Evolutionary conservation across 179 eudicot species (phyloP).

Genomic region (Dionaea muscipula): DNA sequence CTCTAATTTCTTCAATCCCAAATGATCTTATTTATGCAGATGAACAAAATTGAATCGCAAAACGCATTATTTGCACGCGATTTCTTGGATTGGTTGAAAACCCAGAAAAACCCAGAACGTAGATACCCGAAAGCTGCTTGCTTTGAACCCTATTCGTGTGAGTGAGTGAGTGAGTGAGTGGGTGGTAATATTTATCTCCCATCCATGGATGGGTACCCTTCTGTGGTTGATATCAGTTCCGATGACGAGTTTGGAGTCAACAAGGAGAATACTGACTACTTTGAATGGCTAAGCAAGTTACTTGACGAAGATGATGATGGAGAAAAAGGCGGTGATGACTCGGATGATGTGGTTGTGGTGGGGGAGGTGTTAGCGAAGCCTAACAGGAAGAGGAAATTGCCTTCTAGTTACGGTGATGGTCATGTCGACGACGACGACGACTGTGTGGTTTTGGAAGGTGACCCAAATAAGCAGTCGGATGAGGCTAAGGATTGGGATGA

Average conservation of each 20-base stretch:
- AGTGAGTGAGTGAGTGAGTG: too few relatives aligned
- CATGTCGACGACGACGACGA: constrained; percentile 47
- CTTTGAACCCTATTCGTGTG: too few relatives aligned
- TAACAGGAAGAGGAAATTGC: constrained; percentile 10
- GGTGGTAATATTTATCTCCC: neutral
- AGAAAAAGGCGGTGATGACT: constrained; percentile 9
- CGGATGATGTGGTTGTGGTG: constrained; percentile 50
- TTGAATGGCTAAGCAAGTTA: constrained; percentile 34
- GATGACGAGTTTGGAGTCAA: constrained; percentile 31
- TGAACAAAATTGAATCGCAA: too few relatives aligned
- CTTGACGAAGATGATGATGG: constrained; percentile 1
- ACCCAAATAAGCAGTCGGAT: constrained; percentile 43
- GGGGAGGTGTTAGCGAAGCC: constrained; percentile 30
- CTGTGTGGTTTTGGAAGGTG: constrained; percentile 71
- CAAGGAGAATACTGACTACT: constrained; percentile 16
- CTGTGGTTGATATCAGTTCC: constrained; percentile 31
- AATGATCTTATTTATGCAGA: too few relatives aligned
- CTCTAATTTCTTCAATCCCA: too few relatives aligned
- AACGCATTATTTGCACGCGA: too few relatives aligned
- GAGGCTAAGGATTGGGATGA: constrained; percentile 11
- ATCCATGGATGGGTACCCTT: constrained; percentile 15
- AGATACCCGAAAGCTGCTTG: too few relatives aligned
- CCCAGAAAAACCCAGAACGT: too few relatives aligned
- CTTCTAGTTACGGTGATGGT: neutral
- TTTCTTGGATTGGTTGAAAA: too few relatives aligned